Base-by-base conservation (phyloP, 768 basidiomycete species). In the Suillus plorans region DNA sequence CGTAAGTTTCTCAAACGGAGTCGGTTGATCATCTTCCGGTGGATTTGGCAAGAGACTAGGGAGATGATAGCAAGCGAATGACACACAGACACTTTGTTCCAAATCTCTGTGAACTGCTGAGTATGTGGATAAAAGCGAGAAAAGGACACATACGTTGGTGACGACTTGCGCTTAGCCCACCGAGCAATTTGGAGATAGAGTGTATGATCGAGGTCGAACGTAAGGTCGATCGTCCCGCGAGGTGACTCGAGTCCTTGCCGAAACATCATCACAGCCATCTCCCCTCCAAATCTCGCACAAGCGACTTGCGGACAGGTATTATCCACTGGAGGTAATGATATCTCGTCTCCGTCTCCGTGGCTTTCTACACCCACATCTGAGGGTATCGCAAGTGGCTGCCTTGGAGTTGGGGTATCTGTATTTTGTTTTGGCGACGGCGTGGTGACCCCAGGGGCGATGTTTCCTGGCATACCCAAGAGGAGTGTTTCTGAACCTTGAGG, bases 31-130 rank as follows among this genome's bases (percentile, higher is more conserved):
- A 47, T 61, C 63, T 67, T 58, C 39, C 52, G 50, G 66, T 62
- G n/a, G 57, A 60, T 56, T 65, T 66, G 64, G 66, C 44, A 59
- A 56, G 63, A 71, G 66, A 34, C 73, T 74, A 8, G 68, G 65
- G 49, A 74, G 74, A 39, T 70, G 73, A 73, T 82, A 86, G 59
- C 82, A 84, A 5, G 74, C 80, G 36, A 86, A 69, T 3, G 82
- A 82, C 31, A 85, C 66, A 61, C 84, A 86, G 28, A 81, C 69
- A 45, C 78, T 79, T 18, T 69, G 63, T 37, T 70, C 57, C 28
- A 82, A 60, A 50, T 79, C 71, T 28, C 82, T 82, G 52, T 34
- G 8, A 64, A 60, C 20, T 9, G 41, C 41, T 67, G 18, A 37
- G 55, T 47, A 34, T 25, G 34, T 44, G 31, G n/a, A 63, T 28